Base-by-base conservation (phyloP, 2,329 filamentous ascomycete genomes). In the Alternaria alternata region DNA sequence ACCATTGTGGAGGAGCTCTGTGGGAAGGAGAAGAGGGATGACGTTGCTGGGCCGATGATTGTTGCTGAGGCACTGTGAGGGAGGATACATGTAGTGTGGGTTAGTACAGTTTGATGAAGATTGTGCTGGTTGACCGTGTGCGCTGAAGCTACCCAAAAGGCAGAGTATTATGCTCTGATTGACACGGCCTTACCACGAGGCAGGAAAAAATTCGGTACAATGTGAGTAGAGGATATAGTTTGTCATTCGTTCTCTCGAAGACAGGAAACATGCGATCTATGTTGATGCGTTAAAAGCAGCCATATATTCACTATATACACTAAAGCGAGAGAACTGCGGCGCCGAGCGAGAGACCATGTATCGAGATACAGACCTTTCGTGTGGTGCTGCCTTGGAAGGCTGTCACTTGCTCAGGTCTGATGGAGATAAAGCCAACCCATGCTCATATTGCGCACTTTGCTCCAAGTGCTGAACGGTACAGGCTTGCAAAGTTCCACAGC, bases 31-130 rank as follows among this genome's bases (percentile, higher is more conserved):
- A 84, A 80, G 71, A 80, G 80, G 54, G 82, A 84, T 28, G 83
- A 82, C 8, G 80, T 85, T 47, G 78, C 84, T 28, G 80, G 81
- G 28, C 79, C 85, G 44, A 81, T 83, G 72, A 76, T 86, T 63
- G 74, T 82, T 39, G 69, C 72, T 32, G 63, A 70, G 51, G 70
- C 62, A 2, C 32, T 75, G 41, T 76, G 55, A 61, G 49, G n/a
- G 14, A 20, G 5, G 24, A 12, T n/a, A 7, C 5, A 26, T 22
- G n/a, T 20, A 12, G 3, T 39, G 36, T 39, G n/a, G n/a, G 36
- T 14, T 38, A n/a, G 34, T 26, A 26, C 24, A 26, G 5, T 26
- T 26, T 26, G 24, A 26, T 2, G 24, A 26, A 26, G 24, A 26
- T 7, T 26, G 24, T 5, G 14, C 36, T 39, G 14, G n/a, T 20